These are phyloP conservation scores for Zanthoxylum bungeanum DNA, from an alignment of 345 rosid species.

Conservation along the genomic window DNA sequence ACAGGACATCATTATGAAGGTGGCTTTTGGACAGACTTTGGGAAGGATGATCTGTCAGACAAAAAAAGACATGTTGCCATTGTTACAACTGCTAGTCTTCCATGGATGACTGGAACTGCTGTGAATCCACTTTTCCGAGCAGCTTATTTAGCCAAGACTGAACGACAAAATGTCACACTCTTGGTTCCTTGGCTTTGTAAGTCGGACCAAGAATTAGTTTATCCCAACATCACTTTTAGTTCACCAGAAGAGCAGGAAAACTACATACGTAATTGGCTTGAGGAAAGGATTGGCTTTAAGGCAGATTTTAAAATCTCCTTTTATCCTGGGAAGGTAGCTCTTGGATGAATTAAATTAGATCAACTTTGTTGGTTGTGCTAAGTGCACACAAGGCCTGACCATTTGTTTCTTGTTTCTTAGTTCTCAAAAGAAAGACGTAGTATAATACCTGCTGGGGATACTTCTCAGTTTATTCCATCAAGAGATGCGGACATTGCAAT, in stretches of 20 bases:
- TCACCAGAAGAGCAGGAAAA: constrained; percentile 96
- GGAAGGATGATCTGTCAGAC: constrained; percentile 49
- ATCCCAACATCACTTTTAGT: constrained; percentile 85
- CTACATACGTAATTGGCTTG: constrained; percentile 91
- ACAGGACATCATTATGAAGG: constrained; percentile 93
- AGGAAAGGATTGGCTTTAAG: constrained; percentile 88
- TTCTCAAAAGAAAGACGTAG: constrained; percentile 90
- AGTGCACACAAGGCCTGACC: neutral
- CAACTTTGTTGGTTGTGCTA: neutral
- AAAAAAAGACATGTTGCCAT: constrained; percentile 88
- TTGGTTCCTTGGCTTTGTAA: constrained; percentile 97
- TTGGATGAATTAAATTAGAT: constrained; percentile 11
- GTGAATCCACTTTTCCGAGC: constrained; percentile 95
- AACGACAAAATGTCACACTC: constrained; percentile 79
- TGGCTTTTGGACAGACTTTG: constrained; percentile 75
- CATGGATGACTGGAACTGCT: constrained; percentile 99
- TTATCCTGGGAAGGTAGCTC: constrained; percentile 91
- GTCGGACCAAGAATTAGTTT: constrained; percentile 94
- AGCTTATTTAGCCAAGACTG: constrained; percentile 82
- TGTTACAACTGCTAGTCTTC: constrained; percentile 97
- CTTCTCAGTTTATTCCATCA: constrained; percentile 81
- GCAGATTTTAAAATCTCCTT: constrained; percentile 89
- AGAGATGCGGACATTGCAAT: constrained; percentile 93
- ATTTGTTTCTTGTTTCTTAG: constrained; percentile 33
- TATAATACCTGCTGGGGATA: constrained; percentile 95